Evolutionary conservation across 768 basidiomycete genomes (phyloP), one percentile per base, ranked within the genome.

Genomic region (Hysterangium stoloniferum): DNA sequence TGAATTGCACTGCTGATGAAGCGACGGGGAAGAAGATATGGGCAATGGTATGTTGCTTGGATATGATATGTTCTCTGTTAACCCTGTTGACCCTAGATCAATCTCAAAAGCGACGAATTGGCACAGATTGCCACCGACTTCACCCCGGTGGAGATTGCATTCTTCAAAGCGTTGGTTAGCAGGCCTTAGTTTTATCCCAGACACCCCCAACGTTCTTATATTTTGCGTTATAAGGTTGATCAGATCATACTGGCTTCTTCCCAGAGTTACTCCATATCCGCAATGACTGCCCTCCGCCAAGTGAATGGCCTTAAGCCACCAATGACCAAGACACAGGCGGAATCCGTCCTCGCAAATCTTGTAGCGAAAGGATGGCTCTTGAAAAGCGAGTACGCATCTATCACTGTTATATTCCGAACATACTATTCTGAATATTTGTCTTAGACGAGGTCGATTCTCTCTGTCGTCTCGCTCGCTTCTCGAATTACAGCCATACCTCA

Each of bases 81-180:
- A 31, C 7, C 8, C 7, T 42, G 19, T 29, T 4, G 2, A 4
- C 28, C 41, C 3, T 48, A 93, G 90, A 80, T 89, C 38, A 95
- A 94, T 61, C 69, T 75, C 7, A 86, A 81, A 54, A 82, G 80
- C 15, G 91, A 94, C 58, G 82, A 82, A 47, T 73, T 92, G 29
- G 84, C 91, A 0, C 89, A 90, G 61, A 66, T 87, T 62, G 91
- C 90, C 3, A 90, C 88, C 0, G 86, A 88, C 34, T 95, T 92
- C 59, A 76, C 75, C 1, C 70, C 87, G 0, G 67, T 70, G 28
- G 91, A 95, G 64, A 91, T 93, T 45, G 72, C 80, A 0, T 93
- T 80, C 67, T 93, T 92, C 73, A 90, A 83, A 67, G 79, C 80
- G 4, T 70, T 93, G 53, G 91, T 90, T 60, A 52, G 83, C 35